Evolutionary conservation across 371 early-diverging fungal species (phyloP), one percentile per base, ranked within the genome.

Genomic region (Phascolomyces articulosus): DNA sequence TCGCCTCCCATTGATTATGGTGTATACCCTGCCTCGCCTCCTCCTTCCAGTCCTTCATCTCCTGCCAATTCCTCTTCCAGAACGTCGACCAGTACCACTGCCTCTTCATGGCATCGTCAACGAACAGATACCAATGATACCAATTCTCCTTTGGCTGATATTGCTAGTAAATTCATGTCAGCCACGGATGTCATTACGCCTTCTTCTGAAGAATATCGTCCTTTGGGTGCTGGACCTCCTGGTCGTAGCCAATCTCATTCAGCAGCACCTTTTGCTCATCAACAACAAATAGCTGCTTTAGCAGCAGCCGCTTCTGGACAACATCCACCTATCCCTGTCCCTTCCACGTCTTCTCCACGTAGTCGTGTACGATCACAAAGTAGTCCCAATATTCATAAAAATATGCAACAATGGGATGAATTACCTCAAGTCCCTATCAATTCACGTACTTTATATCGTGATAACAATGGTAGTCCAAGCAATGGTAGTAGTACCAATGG

Each of bases 391-490:
- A 87, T 89, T 47, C 88, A 77, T 26, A 68, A 68, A 26, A 64
- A 66, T 67, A 3, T 6, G 63, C 38, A 58, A 26, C 71, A 66
- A 63, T 53, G 57, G 62, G 64, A 70, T 29, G 67, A 74, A 6
- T 34, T 66, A 28, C 76, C 67, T 13, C 70, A 74, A 34, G 44
- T 70, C 20, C 67, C 74, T 18, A 44, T 71, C 51, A 69, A 60
- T 61, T 66, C 75, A 26, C 70, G 77, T 49, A 74, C 72, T 40
- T 51, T 67, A 23, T 68, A 72, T 58, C 86, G 89, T 60, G 74
- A 87, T 21, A 90, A 83, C 90, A 91, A 93, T 62, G 89, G 90
- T 41, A 93, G 93, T n/a, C n/a, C n/a, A n/a, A n/a, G n/a, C n/a
- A n/a, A n/a, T n/a, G 89, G 90, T 41, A 93, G 93, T n/a, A 44